A percentile compares a stretch with the other conserved stretches of the same genome.
Conservation (phyloP, 2,329 filamentous ascomycete genomes). For the Trichocomaceae sp. region DNA sequence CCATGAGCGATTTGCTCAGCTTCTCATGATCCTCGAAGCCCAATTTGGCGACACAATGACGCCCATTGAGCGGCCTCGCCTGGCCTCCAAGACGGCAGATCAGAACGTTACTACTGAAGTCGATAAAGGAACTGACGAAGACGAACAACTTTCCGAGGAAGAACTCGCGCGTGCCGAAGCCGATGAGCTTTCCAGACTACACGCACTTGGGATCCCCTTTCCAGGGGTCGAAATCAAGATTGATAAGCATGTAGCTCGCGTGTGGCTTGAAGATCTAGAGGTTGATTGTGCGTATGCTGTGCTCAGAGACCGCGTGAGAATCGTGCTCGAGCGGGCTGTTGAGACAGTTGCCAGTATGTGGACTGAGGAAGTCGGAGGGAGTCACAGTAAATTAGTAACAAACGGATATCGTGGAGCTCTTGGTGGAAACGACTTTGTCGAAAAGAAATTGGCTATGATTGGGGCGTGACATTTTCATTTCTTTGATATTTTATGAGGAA, state of each 20-base stretch:
- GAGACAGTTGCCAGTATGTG: constrained; percentile 75
- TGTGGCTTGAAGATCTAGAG: constrained; percentile 88
- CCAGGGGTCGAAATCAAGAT: constrained; percentile 82
- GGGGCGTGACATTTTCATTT: constrained; percentile 1
- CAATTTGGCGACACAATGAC: constrained; percentile 86
- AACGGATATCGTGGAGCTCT: constrained; percentile 4
- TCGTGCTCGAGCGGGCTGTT: constrained; percentile 81
- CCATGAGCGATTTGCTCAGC: constrained; percentile 70
- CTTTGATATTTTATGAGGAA: not conserved
- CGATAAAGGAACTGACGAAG: constrained; percentile 32
- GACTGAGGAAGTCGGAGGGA: constrained; percentile 23
- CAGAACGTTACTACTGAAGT: constrained; percentile 11
- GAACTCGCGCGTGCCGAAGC: constrained; percentile 51
- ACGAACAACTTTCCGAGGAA: constrained; percentile 46
- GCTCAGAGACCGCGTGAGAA: constrained; percentile 75
- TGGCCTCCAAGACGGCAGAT: constrained; percentile 20
- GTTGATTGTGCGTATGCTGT: constrained; percentile 77
- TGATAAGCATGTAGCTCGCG: constrained; percentile 76
- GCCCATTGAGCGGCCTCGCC: constrained; percentile 63
- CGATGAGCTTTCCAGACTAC: constrained; percentile 68
- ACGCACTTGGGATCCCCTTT: constrained; percentile 79
- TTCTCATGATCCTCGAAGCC: constrained; percentile 94
- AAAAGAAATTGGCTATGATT: constrained; percentile 13
- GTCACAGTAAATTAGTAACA: not conserved
- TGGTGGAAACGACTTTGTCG: constrained; percentile 1